Base-by-base conservation (phyloP, 208 protist genomes). In the Tritrichomonas musculus region DNA sequence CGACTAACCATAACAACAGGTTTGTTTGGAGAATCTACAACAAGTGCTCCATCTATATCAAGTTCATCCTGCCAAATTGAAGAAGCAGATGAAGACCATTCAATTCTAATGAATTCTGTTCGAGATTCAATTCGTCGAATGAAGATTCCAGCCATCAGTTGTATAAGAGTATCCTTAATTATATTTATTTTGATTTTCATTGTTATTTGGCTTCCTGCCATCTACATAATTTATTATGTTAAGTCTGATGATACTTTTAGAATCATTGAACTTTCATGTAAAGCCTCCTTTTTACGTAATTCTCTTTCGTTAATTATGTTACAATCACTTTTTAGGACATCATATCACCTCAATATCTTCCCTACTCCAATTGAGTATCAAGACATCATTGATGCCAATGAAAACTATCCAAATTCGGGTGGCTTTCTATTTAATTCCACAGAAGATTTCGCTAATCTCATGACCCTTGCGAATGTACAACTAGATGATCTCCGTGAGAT, bases 11-110 rank as follows among this genome's bases (percentile, higher is more conserved):
- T 82, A 20, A 50, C 50, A 25, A 39, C 33, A 25, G 73, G 73
- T n/a, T 50, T 82, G 8, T 82, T 82, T 82, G 73, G 73, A 11
- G 73, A 82, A 82, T 50, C 39, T 47, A 82, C 73, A 82, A 47
- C 41, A 20, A 82, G 33, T 30, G 33, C 41, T 50, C 41, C 73
- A 0, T 47, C 41, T 50, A 47, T 39, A n/a, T 82, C 73, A 20
- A 47, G 33, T n/a, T 50, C 41, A 30, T 82, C 33, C 8, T 20
- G n/a, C 20, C 33, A 30, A 30, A 47, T 82, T 82, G 41, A 82
- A 8, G 41, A 82, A 30, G 73, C 44, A 50, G 73, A 82, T 8
- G 73, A 82, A 82, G 73, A 53, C 4, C 33, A 82, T 20, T 47
- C 33, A 17, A 4, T 82, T 4, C 22, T 82, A 1, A 30, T 82